Base-by-base conservation (phyloP, 148 eudicot genomes). In the Fallopia convolvulus region DNA sequence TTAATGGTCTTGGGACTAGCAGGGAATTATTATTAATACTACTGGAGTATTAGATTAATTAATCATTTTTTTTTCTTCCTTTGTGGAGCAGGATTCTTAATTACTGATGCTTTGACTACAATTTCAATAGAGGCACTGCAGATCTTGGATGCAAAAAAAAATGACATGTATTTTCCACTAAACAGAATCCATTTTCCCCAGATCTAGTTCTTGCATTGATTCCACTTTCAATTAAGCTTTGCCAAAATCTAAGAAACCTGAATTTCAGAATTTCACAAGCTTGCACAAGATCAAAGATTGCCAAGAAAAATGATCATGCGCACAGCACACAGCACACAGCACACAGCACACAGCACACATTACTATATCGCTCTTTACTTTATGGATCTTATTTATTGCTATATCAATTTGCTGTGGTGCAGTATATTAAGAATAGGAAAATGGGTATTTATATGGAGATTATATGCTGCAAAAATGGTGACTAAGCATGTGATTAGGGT, bases 401-500 rank as follows among this genome's bases (percentile, higher is more conserved):
- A 12, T n/a, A 12, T 52, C 56, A 52, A 18, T 21, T 7, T 20
- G 30, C 11, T 58, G 10, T 1, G 56, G 6, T 50, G 17, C n/a
- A 14, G 18, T 50, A 50, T 17, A 50, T 14, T 14, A 52, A 52
- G 3, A 17, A 3, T 15, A 52, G n/a, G 56, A n/a, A 15, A 52
- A 6, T 44, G 47, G 56, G 20, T 52, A 52, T 52, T 52, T 44
- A 8, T 6, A 14, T 14, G 56, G 4, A 52, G 56, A 21, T 66
- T 14, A 12, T 33, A 39, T 33, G 44, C 11, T 36, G 72, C 21
- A 33, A 68, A 68, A 15, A 68, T 36, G 44, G 39, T 3, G 70
- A 63, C 61, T 55, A 61, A 68, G 46, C 72, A 68, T 68, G 72
- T 68, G 72, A 68, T 68, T 68, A 68, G 72, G 72, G 41, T 36